Base-by-base conservation (phyloP, 2,329 filamentous ascomycete genomes). In the Ambrosiella cleistominuta region DNA sequence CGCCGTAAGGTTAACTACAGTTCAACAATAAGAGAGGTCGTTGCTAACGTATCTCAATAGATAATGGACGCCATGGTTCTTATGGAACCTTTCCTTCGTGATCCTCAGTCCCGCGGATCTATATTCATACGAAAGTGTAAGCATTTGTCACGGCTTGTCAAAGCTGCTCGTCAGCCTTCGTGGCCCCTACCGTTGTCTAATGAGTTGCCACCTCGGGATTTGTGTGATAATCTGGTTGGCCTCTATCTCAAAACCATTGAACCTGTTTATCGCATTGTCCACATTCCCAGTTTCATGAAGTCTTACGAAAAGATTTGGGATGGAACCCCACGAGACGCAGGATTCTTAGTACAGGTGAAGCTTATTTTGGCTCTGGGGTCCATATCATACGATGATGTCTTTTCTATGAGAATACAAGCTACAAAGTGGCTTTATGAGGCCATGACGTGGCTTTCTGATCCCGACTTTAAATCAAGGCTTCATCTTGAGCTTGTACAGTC, bases 381-480 rank as follows among this genome's bases (percentile, higher is more conserved):
- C 1, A 68, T 70, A 1, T 68, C 69, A 0, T 74, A 77, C 58
- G 76, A 82, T 56, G 70, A 75, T 0, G 61, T 66, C 0, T 81
- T 78, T 58, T 75, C 73, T 0, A 62, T 80, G 40, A 72, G 77
- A 6, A 56, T 67, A 5, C 69, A 70, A 0, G 79, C 79, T 0
- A 67, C 74, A n/a, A 70, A 66, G 36, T 83, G 79, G 80, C 67
- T 81, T 0, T 76, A 77, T 57, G 78, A 81, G 61, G 79, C 74
- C 0, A 75, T 78, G 50, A 72, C 72, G 0, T 83, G 76, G 75
- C 56, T 77, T 0, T 73, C 74, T 0, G 71, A 72, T 4, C 80
- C 79, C 0, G 68, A 74, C 2, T 75, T 74, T 63, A 83, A 82
- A 61, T 70, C 72, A 0, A 67, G 72, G 0, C 67, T 82, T 0